Conservation (phyloP, 495 filamentous ascomycete genomes). For the Astrothelium subdiscretum region DNA sequence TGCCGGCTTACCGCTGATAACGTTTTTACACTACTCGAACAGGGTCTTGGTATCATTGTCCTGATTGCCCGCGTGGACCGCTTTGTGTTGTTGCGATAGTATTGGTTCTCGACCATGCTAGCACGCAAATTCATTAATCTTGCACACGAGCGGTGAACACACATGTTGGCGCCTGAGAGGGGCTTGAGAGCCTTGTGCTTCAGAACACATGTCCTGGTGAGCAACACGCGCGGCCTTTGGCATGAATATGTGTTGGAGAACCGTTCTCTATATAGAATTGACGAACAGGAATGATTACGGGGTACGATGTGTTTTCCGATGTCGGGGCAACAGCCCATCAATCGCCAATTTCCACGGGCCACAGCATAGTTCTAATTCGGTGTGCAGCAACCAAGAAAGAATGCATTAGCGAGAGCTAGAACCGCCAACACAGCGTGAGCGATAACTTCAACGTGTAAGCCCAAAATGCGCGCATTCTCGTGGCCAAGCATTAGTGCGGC, state of each 20-base stretch:
- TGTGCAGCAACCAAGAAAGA: neutral
- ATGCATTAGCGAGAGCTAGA: neutral
- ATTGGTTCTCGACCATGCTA: neutral
- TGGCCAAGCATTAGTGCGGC: conserved; percentile 2
- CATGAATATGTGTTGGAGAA: too few species aligned
- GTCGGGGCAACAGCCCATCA: neutral
- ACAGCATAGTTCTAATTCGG: neutral
- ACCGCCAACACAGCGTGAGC: neutral
- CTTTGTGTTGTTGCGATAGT: neutral
- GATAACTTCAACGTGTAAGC: neutral
- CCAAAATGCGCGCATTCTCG: neutral
- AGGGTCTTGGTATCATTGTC: neutral
- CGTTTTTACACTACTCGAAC: too few species aligned
- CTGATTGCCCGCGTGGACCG: neutral
- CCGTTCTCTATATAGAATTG: too few species aligned
- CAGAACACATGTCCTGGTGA: too few species aligned
- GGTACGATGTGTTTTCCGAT: neutral
- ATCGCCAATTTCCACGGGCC: neutral
- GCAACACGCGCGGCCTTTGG: too few species aligned
- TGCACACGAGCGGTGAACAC: neutral
- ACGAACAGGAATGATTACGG: too few species aligned
- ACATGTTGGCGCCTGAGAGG: too few species aligned
- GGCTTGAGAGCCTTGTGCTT: too few species aligned
- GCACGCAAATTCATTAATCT: too few species aligned
- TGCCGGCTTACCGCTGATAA: neutral